phyloP scores from a whole-genome alignment of 2,329 filamentous ascomycete genomes.

The Neocatenulostroma microsporum region DNA sequence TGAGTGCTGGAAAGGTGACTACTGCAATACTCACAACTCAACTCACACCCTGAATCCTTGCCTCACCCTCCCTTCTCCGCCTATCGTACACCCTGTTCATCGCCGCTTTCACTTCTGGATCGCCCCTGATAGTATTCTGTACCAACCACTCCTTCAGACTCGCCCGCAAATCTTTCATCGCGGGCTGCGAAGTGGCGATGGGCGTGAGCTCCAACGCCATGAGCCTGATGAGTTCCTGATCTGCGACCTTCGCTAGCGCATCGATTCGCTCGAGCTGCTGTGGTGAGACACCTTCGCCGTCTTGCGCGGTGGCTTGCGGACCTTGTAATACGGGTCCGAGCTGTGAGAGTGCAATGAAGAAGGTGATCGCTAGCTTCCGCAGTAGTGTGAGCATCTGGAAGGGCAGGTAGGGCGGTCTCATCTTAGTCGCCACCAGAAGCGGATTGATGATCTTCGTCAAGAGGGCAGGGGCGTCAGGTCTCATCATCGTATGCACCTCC shows the following conservation, averaged over 20 bases:
- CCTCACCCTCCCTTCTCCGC: constrained; percentile 24
- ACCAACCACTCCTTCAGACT: constrained; percentile 82
- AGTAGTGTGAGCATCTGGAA: constrained; percentile 75
- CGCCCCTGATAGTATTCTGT: constrained; percentile 71
- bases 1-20: too few relatives aligned
- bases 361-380: constrained; percentile 66
- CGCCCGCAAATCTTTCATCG: constrained; percentile 55
- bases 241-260: constrained; percentile 49
- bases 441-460: constrained; percentile 43
- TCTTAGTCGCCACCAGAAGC: constrained; percentile 32
- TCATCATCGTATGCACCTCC: constrained; percentile 51
- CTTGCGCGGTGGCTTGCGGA: constrained; percentile 11
- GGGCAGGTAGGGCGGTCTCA: constrained; percentile 62
- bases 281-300: constrained; percentile 35
- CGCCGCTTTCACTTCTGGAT: constrained; percentile 75
- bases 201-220: constrained; percentile 74
- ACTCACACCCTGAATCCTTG: too few relatives aligned
- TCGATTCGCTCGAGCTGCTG: constrained; percentile 63
- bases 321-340: constrained; percentile 59
- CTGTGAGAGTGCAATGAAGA: constrained; percentile 77
- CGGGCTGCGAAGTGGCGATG: constrained; percentile 57
- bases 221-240: constrained; percentile 62
- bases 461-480: constrained; percentile 39
- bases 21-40: too few relatives aligned
- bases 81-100: constrained; percentile 57